Percentiles rank a stretch among this genome's conserved stretches.
These are phyloP conservation scores for Serendipita indica DNA, from an alignment of 768 basidiomycete genomes.

Conservation along the genomic window DNA sequence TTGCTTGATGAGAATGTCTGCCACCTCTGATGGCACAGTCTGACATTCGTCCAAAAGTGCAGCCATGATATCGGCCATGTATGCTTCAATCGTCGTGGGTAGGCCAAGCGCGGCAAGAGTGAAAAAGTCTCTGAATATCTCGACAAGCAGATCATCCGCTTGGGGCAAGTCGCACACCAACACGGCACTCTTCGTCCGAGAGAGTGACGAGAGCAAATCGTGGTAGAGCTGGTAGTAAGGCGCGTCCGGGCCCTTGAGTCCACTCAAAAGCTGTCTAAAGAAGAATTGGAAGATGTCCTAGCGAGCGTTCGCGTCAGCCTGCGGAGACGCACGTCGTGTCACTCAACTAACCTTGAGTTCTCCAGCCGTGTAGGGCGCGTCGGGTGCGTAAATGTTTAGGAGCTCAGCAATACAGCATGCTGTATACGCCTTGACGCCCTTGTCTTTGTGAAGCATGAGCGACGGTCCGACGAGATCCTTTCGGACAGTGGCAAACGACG, in stretches of 20 bases:
- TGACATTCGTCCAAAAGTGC: slow-evolving; percentile 79
- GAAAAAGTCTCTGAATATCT: slow-evolving; percentile 76
- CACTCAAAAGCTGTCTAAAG: slow-evolving; percentile 64
- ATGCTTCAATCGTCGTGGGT: slow-evolving; percentile 70
- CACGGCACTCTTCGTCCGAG: slow-evolving; percentile 88
- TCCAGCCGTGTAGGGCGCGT: slow-evolving; percentile 81
- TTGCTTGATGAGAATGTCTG: slow-evolving; percentile 72
- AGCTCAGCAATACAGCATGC: slow-evolving; percentile 93
- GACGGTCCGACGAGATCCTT: slow-evolving; percentile 67
- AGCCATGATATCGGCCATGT: slow-evolving; percentile 78
- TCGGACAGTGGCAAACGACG: slow-evolving; percentile 51
- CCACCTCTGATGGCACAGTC: slow-evolving; percentile 57
- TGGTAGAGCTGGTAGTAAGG: slow-evolving; percentile 88
- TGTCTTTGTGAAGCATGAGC: slow-evolving; percentile 86
- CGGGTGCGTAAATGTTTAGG: slow-evolving; percentile 85
- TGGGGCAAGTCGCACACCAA: slow-evolving; percentile 83
- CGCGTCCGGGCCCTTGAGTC: slow-evolving; percentile 60
- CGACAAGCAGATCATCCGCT: slow-evolving; percentile 68
- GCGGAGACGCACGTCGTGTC: not conserved
- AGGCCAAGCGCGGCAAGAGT: slow-evolving; percentile 53
- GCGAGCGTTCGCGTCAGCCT: not conserved
- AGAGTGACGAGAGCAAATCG: slow-evolving; percentile 84
- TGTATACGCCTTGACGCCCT: slow-evolving; percentile 87
- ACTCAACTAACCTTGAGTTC: slow-evolving; percentile 40
- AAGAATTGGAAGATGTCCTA: slow-evolving; percentile 96